Conservation (phyloP, 1,284 basidiomycete genomes). For the Rhodotorula mucilaginosa region DNA sequence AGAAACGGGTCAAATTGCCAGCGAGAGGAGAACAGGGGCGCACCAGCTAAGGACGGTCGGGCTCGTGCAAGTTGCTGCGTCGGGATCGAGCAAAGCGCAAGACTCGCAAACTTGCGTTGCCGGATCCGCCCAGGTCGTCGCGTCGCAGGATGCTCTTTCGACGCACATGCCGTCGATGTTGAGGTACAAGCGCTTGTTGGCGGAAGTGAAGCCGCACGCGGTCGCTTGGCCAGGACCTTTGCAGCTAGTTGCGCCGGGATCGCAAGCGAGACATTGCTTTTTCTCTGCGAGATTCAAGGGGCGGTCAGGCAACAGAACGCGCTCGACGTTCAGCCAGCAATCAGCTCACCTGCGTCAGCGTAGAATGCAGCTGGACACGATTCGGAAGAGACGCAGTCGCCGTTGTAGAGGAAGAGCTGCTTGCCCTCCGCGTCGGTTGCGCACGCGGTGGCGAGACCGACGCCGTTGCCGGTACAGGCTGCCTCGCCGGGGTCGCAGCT, state of each 20-base stretch:
- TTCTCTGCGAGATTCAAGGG: neutral
- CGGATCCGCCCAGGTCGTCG: neutral
- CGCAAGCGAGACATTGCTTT: constrained; percentile 4
- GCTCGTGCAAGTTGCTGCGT: neutral
- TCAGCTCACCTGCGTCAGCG: neutral
- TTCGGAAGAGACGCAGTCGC: neutral
- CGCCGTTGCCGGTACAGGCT: neutral
- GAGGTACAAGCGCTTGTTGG: neutral
- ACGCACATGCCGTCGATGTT: constrained; percentile 9
- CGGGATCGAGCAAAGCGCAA: neutral
- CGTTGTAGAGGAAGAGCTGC: constrained; percentile 7
- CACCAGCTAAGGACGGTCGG: constrained; percentile 4
- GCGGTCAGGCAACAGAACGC: neutral
- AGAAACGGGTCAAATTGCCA: too few relatives aligned
- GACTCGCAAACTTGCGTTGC: constrained; percentile 4
- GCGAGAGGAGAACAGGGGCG: neutral
- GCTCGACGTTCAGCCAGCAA: too few relatives aligned
- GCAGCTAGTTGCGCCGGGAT: constrained; percentile 1
- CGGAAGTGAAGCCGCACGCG: neutral
- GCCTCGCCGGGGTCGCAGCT: constrained; percentile 1
- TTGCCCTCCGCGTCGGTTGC: neutral
- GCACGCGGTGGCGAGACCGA: neutral
- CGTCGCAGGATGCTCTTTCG: neutral
- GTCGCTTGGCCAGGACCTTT: neutral
- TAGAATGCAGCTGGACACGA: neutral